These are phyloP conservation scores for Melastoma candidum DNA, from an alignment of 441 rosid genomes.

Conservation along the genomic window DNA sequence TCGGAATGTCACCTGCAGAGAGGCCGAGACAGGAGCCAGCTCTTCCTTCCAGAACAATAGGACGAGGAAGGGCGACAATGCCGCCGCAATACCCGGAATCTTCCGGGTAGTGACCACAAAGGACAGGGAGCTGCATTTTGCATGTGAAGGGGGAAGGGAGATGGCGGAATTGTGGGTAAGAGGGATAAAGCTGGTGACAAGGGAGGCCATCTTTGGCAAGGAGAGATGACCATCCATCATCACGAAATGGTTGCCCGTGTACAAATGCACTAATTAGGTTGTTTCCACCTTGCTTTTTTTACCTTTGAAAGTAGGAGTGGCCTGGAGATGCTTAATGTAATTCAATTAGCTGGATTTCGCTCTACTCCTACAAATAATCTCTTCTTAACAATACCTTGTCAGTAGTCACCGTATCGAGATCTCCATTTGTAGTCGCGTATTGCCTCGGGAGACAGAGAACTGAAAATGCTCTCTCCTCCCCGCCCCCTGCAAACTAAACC, in stretches of 20 bases:
- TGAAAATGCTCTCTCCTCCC: too few species aligned
- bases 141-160: slow-evolving; percentile 68
- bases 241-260: background rate
- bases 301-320: background rate
- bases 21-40: slow-evolving; percentile 57
- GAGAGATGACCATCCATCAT: slow-evolving; percentile 3
- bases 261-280: background rate
- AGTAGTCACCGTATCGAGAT: too few species aligned
- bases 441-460: too few species aligned
- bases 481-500: too few species aligned
- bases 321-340: too few species aligned
- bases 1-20: slow-evolving; percentile 59
- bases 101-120: slow-evolving; percentile 59
- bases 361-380: too few species aligned
- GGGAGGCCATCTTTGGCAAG: slow-evolving; percentile 33
- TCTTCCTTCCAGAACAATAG: slow-evolving; percentile 39
- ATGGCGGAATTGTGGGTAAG: slow-evolving; percentile 85
- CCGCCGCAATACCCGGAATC: slow-evolving; percentile 34
- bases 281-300: background rate
- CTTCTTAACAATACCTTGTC: too few species aligned
- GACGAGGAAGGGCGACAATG: slow-evolving; percentile 25
- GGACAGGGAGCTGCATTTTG: slow-evolving; percentile 77
- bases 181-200: slow-evolving; percentile 73
- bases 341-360: too few species aligned
- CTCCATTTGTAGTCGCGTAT: too few species aligned